These are phyloP conservation scores for Magnaporthiopsis poae DNA, from an alignment of 2,329 filamentous ascomycete genomes.

Conservation along the genomic window DNA sequence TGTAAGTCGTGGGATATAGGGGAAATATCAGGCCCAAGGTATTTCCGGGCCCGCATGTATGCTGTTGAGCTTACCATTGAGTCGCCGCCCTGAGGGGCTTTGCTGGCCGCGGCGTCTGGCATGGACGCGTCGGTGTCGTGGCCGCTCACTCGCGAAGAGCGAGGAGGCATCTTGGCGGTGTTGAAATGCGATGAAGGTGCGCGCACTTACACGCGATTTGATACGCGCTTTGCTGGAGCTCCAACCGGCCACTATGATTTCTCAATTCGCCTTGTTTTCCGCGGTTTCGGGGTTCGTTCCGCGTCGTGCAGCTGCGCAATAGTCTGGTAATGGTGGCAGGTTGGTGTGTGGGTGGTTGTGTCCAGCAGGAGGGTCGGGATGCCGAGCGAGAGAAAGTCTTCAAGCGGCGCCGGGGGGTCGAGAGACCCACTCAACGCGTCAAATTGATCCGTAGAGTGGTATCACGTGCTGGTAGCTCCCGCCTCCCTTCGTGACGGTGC, in stretches of 20 bases:
- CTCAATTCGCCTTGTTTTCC: not conserved
- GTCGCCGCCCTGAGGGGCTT: slow-evolving; percentile 28
- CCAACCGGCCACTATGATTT: not conserved
- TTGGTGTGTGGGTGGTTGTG: not conserved
- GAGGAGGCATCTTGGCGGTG: slow-evolving; percentile 42
- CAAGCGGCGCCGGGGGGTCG: not conserved
- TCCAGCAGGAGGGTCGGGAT: not conserved
- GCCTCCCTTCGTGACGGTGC: not conserved
- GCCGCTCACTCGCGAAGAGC: slow-evolving; percentile 38
- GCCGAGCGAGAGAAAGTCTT: not conserved
- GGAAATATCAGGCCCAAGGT: not conserved
- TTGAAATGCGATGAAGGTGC: not conserved
- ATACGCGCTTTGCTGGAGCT: slow-evolving; percentile 3
- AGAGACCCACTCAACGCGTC: slow-evolving; percentile 8
- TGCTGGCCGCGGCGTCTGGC: slow-evolving; percentile 45
- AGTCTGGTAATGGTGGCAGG: not conserved
- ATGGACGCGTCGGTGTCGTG: slow-evolving; percentile 54
- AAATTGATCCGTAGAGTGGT: not conserved
- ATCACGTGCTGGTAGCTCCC: slow-evolving; percentile 3
- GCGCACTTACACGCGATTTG: slow-evolving; percentile 6
- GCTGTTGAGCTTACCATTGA: slow-evolving; percentile 35
- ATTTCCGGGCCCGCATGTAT: no score
- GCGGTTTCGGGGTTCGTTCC: not conserved
- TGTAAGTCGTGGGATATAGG: slow-evolving; percentile 3
- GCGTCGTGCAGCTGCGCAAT: not conserved